Conservation (phyloP, 805 yeast species). For the Wickerhamiella galacta region DNA sequence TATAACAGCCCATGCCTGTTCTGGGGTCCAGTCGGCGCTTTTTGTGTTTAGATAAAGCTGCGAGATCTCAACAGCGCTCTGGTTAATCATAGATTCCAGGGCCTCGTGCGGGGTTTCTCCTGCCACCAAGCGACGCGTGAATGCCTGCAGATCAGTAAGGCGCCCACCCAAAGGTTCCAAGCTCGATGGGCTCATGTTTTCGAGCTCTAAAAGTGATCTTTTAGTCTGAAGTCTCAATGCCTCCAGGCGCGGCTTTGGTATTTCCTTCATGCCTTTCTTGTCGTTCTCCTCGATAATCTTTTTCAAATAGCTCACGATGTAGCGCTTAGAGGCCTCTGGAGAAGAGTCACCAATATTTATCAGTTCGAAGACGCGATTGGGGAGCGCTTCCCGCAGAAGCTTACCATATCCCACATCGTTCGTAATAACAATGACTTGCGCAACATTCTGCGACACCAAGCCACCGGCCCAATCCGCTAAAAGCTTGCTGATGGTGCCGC, state of each 20-base stretch:
- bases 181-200: slow-evolving; percentile 1
- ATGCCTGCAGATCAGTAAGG: slow-evolving; percentile 82
- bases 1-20: slow-evolving; percentile 80
- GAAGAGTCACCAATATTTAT: slow-evolving; percentile 71
- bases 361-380: slow-evolving; percentile 72
- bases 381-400: slow-evolving; percentile 52
- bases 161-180: slow-evolving; percentile 82
- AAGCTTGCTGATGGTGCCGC: slow-evolving; percentile 37
- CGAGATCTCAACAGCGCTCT: slow-evolving; percentile 74
- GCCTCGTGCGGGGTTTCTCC: slow-evolving; percentile 78
- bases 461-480: slow-evolving; percentile 81
- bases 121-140: slow-evolving; percentile 68
- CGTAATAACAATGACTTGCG: slow-evolving; percentile 79
- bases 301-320: slow-evolving; percentile 30
- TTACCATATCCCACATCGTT: slow-evolving; percentile 69
- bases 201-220: slow-evolving; percentile 29
- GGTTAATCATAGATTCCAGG: slow-evolving; percentile 58
- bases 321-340: slow-evolving; percentile 46
- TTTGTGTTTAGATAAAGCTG: slow-evolving; percentile 44
- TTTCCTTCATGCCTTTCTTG: slow-evolving; percentile 13
- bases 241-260: slow-evolving; percentile 17
- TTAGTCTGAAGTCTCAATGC: slow-evolving; percentile 2
- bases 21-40: slow-evolving; percentile 38
- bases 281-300: slow-evolving; percentile 1
- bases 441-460: slow-evolving; percentile 58